Conservation (phyloP, 2,329 filamentous ascomycete species). For the Pestalotiopsis sp. region DNA sequence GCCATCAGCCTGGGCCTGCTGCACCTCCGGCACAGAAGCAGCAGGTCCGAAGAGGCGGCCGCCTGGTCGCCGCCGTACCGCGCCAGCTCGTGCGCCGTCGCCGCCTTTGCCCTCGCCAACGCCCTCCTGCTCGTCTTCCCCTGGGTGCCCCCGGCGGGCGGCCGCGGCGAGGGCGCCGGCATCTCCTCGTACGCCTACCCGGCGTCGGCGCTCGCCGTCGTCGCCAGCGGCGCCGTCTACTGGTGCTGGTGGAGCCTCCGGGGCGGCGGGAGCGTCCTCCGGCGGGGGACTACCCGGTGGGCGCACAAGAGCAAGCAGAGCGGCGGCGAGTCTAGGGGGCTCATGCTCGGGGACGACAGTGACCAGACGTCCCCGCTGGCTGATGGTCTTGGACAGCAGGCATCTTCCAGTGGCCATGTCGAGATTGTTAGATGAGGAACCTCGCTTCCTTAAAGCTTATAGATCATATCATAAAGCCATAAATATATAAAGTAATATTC, state of each 20-base stretch:
- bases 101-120: conserved; percentile 35
- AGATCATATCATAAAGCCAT: background rate
- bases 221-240: conserved; percentile 35
- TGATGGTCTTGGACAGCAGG: background rate
- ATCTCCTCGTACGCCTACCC: conserved; percentile 41
- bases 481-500: too few relatives aligned
- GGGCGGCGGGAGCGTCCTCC: background rate
- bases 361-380: background rate
- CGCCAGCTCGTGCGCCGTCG: conserved; percentile 29
- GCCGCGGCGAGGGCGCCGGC: conserved; percentile 14
- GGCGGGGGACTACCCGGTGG: background rate
- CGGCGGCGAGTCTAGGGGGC: background rate
- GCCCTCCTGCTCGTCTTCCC: conserved; percentile 36
- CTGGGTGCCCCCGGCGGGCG: conserved; percentile 36
- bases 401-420: background rate
- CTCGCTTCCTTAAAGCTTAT: background rate
- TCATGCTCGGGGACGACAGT: background rate
- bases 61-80: conserved; percentile 32
- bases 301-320: background rate
- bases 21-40: conserved; percentile 28
- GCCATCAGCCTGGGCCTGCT: conserved; percentile 35
- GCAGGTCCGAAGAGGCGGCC: conserved; percentile 17
- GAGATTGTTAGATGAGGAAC: background rate
- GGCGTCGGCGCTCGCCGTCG: conserved; percentile 34
- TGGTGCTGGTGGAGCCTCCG: conserved; percentile 38